Percentiles rank a stretch among this genome's conserved stretches.
phyloP scores from a whole-genome alignment of 768 basidiomycete species.

The Podaxis sp. region DNA sequence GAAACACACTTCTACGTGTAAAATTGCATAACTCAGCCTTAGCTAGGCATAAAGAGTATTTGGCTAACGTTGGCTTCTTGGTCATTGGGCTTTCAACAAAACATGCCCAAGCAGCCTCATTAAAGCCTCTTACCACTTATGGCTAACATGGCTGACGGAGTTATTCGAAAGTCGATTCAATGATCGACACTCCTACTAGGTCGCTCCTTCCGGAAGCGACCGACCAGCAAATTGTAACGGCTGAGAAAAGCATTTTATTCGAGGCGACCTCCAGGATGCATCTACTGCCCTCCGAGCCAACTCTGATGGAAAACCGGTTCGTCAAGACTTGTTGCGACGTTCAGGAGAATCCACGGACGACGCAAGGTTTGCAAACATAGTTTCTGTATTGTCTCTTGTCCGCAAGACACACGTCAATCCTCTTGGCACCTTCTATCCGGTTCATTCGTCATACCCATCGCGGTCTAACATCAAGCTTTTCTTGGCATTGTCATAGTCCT shows the following conservation, averaged over 20 bases:
- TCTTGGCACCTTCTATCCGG: background rate
- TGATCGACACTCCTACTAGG: too few species aligned
- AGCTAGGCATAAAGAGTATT: too few species aligned
- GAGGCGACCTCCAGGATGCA: background rate
- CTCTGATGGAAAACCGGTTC: background rate
- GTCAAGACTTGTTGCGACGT: background rate
- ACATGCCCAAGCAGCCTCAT: too few species aligned
- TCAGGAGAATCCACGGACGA: background rate
- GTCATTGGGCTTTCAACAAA: too few species aligned
- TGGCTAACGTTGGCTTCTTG: too few species aligned
- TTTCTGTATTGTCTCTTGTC: background rate
- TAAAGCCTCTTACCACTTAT: too few species aligned
- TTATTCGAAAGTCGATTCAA: too few species aligned
- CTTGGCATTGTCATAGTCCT: background rate
- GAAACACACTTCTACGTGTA: too few species aligned
- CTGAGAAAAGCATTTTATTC: background rate
- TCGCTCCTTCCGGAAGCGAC: background rate
- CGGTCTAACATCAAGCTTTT: background rate
- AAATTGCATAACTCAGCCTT: too few species aligned
- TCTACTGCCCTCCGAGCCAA: background rate
- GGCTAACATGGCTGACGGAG: too few species aligned
- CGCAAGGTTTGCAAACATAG: background rate
- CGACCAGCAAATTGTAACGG: background rate
- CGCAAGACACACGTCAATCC: background rate
- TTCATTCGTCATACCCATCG: background rate